phyloP scores from a whole-genome alignment of 305 asterid species.

The Solanum chacoense region DNA sequence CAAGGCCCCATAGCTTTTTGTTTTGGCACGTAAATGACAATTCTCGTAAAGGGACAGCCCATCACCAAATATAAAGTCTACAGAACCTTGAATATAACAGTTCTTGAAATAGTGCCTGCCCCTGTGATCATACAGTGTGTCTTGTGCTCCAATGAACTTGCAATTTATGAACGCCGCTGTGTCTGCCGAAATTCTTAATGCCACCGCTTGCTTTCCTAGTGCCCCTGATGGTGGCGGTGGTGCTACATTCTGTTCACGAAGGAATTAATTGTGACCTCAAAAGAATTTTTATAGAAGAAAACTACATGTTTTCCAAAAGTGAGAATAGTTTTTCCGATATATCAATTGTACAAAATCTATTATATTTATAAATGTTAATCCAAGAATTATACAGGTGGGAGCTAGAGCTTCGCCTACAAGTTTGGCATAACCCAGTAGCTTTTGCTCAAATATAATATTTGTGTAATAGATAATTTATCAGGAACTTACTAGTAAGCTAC shows the following conservation, averaged over 20 bases:
- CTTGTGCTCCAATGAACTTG: conserved; percentile 75
- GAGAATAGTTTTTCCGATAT: not conserved
- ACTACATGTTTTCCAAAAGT: not conserved
- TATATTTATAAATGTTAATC: not conserved
- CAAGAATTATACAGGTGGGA: not conserved
- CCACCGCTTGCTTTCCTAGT: conserved; percentile 77
- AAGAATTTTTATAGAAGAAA: not conserved
- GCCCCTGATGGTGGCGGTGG: conserved; percentile 60
- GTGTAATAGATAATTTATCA: not conserved
- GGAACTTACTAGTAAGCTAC: not conserved
- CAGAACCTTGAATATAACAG: conserved; percentile 72
- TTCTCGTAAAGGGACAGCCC: conserved; percentile 65
- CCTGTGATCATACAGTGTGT: conserved; percentile 71
- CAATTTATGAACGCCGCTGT: conserved; percentile 67
- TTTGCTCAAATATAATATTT: not conserved
- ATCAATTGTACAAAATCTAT: not conserved
- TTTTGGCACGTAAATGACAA: conserved; percentile 60
- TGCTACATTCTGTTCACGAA: conserved; percentile 50
- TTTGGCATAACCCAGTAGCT: not conserved
- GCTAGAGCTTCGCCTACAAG: not conserved
- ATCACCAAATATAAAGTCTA: conserved; percentile 77
- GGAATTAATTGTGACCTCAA: not conserved
- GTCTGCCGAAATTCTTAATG: conserved; percentile 69
- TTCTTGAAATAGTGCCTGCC: conserved; percentile 86
- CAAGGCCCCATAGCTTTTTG: conserved; percentile 56